Percentiles rank a stretch among this genome's conserved stretches.
These are phyloP conservation scores for Cyclotella sp. DNA, from an alignment of 108 stramenopile genomes.

Conservation along the genomic window DNA sequence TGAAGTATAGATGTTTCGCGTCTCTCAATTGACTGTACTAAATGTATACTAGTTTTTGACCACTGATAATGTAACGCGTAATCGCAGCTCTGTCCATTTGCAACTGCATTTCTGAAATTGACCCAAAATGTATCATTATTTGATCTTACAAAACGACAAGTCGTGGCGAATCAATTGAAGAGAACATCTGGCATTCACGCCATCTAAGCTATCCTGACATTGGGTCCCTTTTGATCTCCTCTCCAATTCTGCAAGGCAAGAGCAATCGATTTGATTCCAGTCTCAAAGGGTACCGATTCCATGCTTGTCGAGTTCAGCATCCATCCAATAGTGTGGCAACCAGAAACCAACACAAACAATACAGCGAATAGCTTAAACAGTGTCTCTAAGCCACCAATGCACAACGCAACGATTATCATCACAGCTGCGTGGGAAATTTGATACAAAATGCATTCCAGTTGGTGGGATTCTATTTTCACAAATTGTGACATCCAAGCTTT, in stretches of 20 bases:
- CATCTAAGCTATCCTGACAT: too few relatives aligned
- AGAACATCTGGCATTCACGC: too few relatives aligned
- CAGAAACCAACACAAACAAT: conserved; percentile 38
- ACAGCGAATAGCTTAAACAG: conserved; percentile 11
- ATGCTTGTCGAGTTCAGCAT: conserved; percentile 39
- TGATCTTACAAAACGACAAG: too few relatives aligned
- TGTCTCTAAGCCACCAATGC: conserved; percentile 4
- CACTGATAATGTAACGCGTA: too few relatives aligned
- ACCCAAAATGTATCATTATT: too few relatives aligned
- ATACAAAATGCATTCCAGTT: conserved; percentile 22
- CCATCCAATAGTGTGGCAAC: conserved; percentile 55
- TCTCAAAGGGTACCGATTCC: conserved; percentile 62
- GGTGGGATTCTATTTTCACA: conserved; percentile 11
- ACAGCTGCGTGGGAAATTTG: conserved; percentile 35
- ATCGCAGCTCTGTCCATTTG: too few relatives aligned
- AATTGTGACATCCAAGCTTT: conserved; percentile 39
- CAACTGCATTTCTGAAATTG: too few relatives aligned
- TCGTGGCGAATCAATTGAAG: too few relatives aligned
- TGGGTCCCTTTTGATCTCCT: background rate
- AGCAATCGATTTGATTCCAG: conserved; percentile 51
- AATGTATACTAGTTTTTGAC: too few relatives aligned
- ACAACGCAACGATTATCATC: conserved; percentile 21
- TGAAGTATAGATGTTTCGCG: too few relatives aligned
- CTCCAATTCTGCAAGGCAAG: background rate
- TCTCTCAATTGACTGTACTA: too few relatives aligned